These are phyloP conservation scores for Cymodocea nodosa DNA, from an alignment of 116 monocot genomes.

Conservation along the genomic window DNA sequence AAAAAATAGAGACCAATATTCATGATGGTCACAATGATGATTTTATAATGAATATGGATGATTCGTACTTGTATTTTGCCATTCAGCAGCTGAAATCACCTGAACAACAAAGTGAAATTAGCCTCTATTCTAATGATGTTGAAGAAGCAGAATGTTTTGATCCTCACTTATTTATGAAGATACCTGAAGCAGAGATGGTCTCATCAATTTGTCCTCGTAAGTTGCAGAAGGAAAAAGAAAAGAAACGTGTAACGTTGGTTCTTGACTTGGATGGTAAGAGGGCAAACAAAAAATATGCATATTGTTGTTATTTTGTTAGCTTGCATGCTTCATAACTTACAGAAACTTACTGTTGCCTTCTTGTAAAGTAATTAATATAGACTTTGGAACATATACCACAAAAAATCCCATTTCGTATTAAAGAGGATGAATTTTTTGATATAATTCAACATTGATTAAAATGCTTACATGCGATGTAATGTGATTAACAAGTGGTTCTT, in stretches of 20 bases:
- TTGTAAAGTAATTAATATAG: too few species aligned
- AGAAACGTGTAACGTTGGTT: conserved; percentile 48
- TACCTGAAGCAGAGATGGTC: conserved; percentile 34
- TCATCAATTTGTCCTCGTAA: conserved; percentile 17
- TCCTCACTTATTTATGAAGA: conserved; percentile 27
- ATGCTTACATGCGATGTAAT: too few species aligned
- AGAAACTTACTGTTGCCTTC: too few species aligned
- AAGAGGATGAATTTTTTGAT: too few species aligned
- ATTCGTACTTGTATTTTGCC: conserved; percentile 30
- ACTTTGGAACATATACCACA: too few species aligned
- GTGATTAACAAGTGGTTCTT: too few species aligned
- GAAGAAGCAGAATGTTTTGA: conserved; percentile 31
- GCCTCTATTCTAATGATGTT: conserved; percentile 6
- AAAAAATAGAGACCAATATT: conserved; percentile 12
- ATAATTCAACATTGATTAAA: too few species aligned
- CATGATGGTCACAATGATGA: conserved; percentile 16
- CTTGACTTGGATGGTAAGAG: conserved; percentile 81
- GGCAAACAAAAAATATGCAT: neutral
- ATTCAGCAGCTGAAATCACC: conserved; percentile 30
- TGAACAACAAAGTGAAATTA: conserved; percentile 25
- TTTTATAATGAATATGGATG: conserved; percentile 18
- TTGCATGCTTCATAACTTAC: too few species aligned
- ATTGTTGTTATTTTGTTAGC: neutral
- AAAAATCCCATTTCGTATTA: too few species aligned
- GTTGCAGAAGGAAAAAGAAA: conserved; percentile 17